phyloP scores from a whole-genome alignment of 495 filamentous ascomycete species.

The Penicillium tannophilum region DNA sequence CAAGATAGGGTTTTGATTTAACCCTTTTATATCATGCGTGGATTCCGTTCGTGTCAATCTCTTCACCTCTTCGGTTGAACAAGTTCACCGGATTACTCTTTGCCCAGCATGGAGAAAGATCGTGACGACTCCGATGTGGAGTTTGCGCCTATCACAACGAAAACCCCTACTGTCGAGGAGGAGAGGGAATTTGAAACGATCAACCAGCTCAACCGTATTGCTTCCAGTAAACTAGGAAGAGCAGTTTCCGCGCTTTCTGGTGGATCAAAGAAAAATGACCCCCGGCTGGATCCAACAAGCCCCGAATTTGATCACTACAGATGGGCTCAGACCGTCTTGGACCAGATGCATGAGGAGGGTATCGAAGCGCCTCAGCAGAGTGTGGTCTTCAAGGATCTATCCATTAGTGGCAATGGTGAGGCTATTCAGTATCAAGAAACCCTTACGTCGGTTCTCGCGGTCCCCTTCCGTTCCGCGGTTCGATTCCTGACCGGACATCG shows the following conservation, averaged over 20 bases:
- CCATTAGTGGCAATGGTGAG: conserved; percentile 52
- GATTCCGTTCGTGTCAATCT: neutral
- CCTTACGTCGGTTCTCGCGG: conserved; percentile 42
- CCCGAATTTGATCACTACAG: conserved; percentile 54
- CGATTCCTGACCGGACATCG: conserved; percentile 30
- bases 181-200: conserved; percentile 23
- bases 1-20: neutral
- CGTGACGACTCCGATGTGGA: conserved; percentile 15
- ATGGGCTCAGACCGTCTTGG: conserved; percentile 50
- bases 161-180: conserved; percentile 17
- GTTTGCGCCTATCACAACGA: conserved; percentile 24
- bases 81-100: neutral
- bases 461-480: conserved; percentile 40
- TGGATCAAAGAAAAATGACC: conserved; percentile 33
- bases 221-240: conserved; percentile 31
- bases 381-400: conserved; percentile 49
- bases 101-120: conserved; percentile 1
- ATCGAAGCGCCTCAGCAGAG: conserved; percentile 36
- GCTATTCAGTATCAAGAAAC: conserved; percentile 53
- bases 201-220: conserved; percentile 24
- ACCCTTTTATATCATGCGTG: neutral
- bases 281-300: conserved; percentile 51
- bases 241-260: conserved; percentile 17
- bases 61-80: neutral
- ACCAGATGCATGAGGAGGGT: conserved; percentile 36